A percentile compares a stretch with the other conserved stretches of the same genome.
phyloP scores from a whole-genome alignment of 768 basidiomycete genomes.

The Tubosaeta brunneosetosa region DNA sequence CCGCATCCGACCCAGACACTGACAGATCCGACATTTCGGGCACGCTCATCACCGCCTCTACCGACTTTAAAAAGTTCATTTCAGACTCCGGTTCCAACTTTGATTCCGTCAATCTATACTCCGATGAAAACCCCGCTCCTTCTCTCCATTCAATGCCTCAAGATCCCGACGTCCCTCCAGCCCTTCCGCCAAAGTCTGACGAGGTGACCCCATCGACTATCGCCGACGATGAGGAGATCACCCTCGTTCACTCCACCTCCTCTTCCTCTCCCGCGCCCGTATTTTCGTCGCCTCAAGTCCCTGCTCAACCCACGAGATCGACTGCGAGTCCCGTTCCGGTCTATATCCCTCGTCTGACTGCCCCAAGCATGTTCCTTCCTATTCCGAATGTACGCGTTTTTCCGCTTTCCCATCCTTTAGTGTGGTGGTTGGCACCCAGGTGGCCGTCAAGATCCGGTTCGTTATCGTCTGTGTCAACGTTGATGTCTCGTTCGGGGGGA shows the following conservation, averaged over 20 bases:
- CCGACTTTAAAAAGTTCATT: conserved; percentile 3
- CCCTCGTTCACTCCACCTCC: conserved; percentile 33
- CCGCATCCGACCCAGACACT: conserved; percentile 8
- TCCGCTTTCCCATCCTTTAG: conserved; percentile 46
- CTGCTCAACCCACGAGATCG: conserved; percentile 26
- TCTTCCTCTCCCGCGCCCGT: conserved; percentile 38
- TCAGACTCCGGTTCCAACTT: conserved; percentile 10
- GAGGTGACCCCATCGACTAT: conserved; percentile 42
- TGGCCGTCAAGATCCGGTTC: conserved; percentile 32
- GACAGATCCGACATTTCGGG: conserved; percentile 19
- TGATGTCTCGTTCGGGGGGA: conserved; percentile 20
- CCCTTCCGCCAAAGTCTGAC: conserved; percentile 7
- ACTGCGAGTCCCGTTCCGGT: conserved; percentile 28
- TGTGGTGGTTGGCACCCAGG: conserved; percentile 51
- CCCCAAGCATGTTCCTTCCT: conserved; percentile 81
- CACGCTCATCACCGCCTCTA: conserved; percentile 15
- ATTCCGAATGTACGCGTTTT: conserved; percentile 76
- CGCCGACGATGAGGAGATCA: conserved; percentile 36
- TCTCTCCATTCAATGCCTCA: background rate
- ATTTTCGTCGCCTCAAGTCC: conserved; percentile 31
- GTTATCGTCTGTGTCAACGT: conserved; percentile 36
- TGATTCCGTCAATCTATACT: conserved; percentile 1
- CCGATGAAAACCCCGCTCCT: conserved; percentile 9
- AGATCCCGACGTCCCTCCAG: conserved; percentile 1
- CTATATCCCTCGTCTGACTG: conserved; percentile 63